Evolutionary conservation across 2,329 filamentous ascomycete genomes (phyloP), one percentile per base, ranked within the genome.

Genomic region (Colletotrichum sp.): DNA sequence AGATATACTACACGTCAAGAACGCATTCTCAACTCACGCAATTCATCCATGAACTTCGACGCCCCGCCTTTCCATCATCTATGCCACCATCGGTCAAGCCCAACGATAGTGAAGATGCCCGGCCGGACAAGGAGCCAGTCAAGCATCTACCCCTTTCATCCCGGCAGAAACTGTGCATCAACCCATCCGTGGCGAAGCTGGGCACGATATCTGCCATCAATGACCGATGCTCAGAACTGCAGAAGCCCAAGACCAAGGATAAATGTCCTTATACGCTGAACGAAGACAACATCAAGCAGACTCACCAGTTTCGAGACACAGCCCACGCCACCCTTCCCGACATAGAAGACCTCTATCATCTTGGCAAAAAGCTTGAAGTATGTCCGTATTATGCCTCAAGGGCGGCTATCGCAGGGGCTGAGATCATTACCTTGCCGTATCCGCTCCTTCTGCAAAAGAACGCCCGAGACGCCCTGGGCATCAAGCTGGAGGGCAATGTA

Each of bases 331-430:
- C 92, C 1, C 90, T 99, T 9, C 94, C 95, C 4, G 97, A 99
- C 81, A 99, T 99, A 71, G 97, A 99, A 83, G 97, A 99, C 80
- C 88, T 99, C 52, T 93, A 93, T 24, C 87, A 88, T 16, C 87
- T 99, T 2, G 97, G 97, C 6, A 94, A 93, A 80, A 91, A 93
- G 66, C 88, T 98, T 36, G 92, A 93, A 0, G 91, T 99, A 7
- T 99, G 97, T 82, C 96, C 97, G 0, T 99, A 99, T 83, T 99
- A 99, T 84, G 96, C 96, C n/a, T 96, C 96, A 0, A 91, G 97
- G 65, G 90, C 94, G 4, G 94, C 95, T 0, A 93, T 98, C n/a
- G 92, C 93, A 21, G 91, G 93, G 12, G 94, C 95, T 55, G 96
- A 98, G 88, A 95, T 99, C 69, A 90, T 99, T 30, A 98, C 96